Base-by-base conservation (phyloP, 495 filamentous ascomycete genomes). In the Podospora comata region DNA sequence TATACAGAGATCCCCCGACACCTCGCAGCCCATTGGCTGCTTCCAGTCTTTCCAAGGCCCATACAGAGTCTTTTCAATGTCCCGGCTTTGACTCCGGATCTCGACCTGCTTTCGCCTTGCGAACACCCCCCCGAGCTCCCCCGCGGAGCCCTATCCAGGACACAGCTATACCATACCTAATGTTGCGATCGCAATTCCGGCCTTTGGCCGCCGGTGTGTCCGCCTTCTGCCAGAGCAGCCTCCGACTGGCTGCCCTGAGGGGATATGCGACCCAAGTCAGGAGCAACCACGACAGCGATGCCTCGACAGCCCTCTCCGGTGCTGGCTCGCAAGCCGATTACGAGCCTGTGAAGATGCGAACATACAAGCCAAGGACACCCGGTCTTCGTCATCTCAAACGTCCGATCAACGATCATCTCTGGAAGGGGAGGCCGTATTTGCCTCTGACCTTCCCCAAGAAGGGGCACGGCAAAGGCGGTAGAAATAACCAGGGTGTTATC, bases 351-450 rank as follows among this genome's bases (percentile, higher is more conserved):
- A 74, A 81, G 55, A 76, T 97, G 78, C 88, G 91, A 69, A 94
- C 89, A 54, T 99, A 99, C 76, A 98, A 92, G 78, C 95, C 95
- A 53, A 90, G 92, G 64, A 99, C 96, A 11, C 95, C 95, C 55
- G 96, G 95, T 86, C 75, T 97, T 55, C 90, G 95, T 68, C 96
- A 99, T 85, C 83, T 99, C 65, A 89, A 88, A 68, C 85, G 95
- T 19, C 92, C 95, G 11, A 89, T 97, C 75, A 97, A 97, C 79
- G 95, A 97, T 70, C 96, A 98, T 77, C 83, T 99, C 34, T 97
- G 91, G 90, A 97, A 96, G 82, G 94, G 93, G 60, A 85, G 93
- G 55, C 92, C 96, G 0, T 88, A 89, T 70, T 83, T 90, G 13
- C 88, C 88, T 57, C 84, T 99, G 76, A 99, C 95, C 2, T 92